These are phyloP conservation scores for Penicillium sp. DNA, from an alignment of 2,329 filamentous ascomycete species.

Conservation along the genomic window DNA sequence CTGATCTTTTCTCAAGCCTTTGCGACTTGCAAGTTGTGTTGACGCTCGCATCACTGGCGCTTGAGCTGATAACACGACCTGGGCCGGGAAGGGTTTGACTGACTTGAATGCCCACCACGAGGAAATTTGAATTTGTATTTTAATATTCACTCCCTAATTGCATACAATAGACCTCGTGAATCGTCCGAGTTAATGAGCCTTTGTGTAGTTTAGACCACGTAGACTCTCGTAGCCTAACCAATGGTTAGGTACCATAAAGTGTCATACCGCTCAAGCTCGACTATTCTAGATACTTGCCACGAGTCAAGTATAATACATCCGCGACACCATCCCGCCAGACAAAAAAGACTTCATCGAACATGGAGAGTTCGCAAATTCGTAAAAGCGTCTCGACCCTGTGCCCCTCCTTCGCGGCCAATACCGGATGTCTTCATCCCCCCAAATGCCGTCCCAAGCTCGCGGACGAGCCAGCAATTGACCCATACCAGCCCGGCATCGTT, in stretches of 20 bases:
- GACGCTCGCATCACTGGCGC: not conserved
- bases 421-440: no score
- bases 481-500: no score
- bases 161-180: slow-evolving; percentile 16
- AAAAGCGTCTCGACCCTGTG: no score
- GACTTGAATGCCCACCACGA: slow-evolving; percentile 5
- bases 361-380: no score
- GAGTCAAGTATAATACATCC: slow-evolving; percentile 40
- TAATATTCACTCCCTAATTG: slow-evolving; percentile 17
- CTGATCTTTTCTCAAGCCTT: not conserved
- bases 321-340: no score
- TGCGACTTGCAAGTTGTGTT: not conserved
- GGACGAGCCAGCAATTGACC: no score
- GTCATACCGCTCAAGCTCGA: not conserved
- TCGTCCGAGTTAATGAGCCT: not conserved
- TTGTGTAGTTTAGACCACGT: not conserved
- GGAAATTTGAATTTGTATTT: slow-evolving; percentile 12
- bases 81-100: not conserved
- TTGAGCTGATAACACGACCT: not conserved
- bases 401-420: no score
- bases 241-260: not conserved
- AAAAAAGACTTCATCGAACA: no score
- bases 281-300: not conserved
- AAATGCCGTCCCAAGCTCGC: no score
- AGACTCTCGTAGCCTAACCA: not conserved